Evolutionary conservation across 2,329 filamentous ascomycete species (phyloP), one percentile per base, ranked within the genome.

Genomic region (Sclerotinia minor): DNA sequence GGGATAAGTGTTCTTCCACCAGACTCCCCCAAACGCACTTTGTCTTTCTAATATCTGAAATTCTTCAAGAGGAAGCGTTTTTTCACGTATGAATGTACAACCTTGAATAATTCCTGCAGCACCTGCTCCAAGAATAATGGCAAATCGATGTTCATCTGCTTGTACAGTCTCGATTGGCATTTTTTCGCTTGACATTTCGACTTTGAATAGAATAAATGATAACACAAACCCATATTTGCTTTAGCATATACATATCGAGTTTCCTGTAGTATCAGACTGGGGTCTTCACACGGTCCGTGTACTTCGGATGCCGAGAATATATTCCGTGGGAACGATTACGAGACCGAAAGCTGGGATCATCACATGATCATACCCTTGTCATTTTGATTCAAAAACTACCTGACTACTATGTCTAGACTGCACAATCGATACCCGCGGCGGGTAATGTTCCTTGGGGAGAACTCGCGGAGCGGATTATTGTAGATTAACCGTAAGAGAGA

Each of bases 51-150:
- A 32, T 26, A 61, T 61, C 44, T 61, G 58, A 35, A 61, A 61
- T 50, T 61, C 58, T 21, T 61, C 58, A 8, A 61, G 58, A 29
- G 58, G 41, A 21, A 61, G 58, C 6, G 41, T 32, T 47, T 61
- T 61, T 49, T 61, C 58, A 15, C 58, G 58, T 44, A 61, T 26
- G 26, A 61, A 61, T 50, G 58, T 61, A n/a, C 58, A 61, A 13
- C 58, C 58, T 61, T 61, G 58, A 61, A 61, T n/a, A 8, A 61
- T 61, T 29, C 58, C 58, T 21, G 58, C 58, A 32, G 58, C 58
- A 61, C 58, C 58, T 29, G 58, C 58, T 49, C 58, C 58, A 5
- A 61, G 38, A 32, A 61, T 49, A 2, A 61, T 45, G 0, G 24
- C 38, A 15, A 61, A 61, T 26, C 58, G 58, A 32, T 61, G 41